phyloP scores from a whole-genome alignment of 305 asterid species.

The Rubia balearica region DNA sequence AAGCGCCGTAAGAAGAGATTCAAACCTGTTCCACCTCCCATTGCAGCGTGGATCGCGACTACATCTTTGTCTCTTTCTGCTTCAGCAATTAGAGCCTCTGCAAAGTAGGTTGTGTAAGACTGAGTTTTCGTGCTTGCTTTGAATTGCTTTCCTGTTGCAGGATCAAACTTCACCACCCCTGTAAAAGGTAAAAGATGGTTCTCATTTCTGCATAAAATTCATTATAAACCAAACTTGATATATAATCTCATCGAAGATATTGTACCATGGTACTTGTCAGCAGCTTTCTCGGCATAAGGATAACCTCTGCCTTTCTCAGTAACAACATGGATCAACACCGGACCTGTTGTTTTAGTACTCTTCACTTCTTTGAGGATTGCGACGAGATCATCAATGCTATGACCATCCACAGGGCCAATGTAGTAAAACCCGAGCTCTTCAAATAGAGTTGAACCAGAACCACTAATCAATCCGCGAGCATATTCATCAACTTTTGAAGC shows the following conservation, averaged over 20 bases:
- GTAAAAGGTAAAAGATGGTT: slow-evolving; percentile 16
- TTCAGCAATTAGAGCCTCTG: slow-evolving; percentile 88
- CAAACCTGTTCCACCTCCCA: slow-evolving; percentile 98
- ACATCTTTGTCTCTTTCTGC: slow-evolving; percentile 79
- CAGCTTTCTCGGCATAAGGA: slow-evolving; percentile 92
- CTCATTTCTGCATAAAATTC: background rate
- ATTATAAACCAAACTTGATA: background rate
- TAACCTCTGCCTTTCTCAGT: slow-evolving; percentile 98
- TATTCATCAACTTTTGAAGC: slow-evolving; percentile 98
- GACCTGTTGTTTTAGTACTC: slow-evolving; percentile 80
- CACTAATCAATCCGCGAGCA: slow-evolving; percentile 95
- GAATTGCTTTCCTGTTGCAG: slow-evolving; percentile 91
- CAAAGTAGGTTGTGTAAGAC: slow-evolving; percentile 85
- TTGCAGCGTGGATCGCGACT: slow-evolving; percentile 93
- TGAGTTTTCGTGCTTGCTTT: slow-evolving; percentile 68
- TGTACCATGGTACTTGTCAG: slow-evolving; percentile 86
- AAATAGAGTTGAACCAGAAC: slow-evolving; percentile 80
- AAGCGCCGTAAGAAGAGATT: slow-evolving; percentile 81
- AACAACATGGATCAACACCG: slow-evolving; percentile 85
- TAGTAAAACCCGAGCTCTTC: slow-evolving; percentile 95
- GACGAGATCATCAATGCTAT: slow-evolving; percentile 69
- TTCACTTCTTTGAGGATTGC: slow-evolving; percentile 82
- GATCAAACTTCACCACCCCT: slow-evolving; percentile 93
- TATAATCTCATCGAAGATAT: background rate
- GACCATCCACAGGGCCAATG: slow-evolving; percentile 97